Evolutionary conservation across 495 filamentous ascomycete genomes (phyloP), one percentile per base, ranked within the genome.

Genomic region (Oidiodendron maius): DNA sequence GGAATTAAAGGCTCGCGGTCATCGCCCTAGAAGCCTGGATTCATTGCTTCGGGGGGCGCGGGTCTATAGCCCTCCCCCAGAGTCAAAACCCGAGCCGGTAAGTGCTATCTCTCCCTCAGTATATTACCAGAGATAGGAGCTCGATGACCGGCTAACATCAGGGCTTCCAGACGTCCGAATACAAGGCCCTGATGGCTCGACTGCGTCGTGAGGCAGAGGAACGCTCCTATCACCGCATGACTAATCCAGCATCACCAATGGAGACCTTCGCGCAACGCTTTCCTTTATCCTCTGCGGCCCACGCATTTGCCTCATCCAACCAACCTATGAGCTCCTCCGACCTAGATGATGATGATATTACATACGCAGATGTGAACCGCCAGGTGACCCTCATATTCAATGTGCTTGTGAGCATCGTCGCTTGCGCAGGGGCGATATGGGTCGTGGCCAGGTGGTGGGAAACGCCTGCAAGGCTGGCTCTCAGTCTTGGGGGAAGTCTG

Each of bases 151-250:
- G 18, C 40, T 51, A 51, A 38, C 42, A 39, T 40, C 17, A n/a
- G n/a, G n/a, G 10, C 15, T 4, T 38, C 1, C 50, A 97, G 88
- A 85, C 78, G 10, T 69, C 84, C 6, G 88, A 94, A 71, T 97
- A 93, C 68, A 87, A 91, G 65, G 87, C 81, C 6, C 67, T 93
- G 3, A 98, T 97, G 91, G 76, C 80, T 2, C 78, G 84, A 15
- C 82, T 98, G 18, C 87, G 89, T 37, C 74, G 74, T 38, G 81
- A 90, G 56, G 82, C 86, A 59, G 90, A 97, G 68, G 69, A 80
- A 56, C 78, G 83, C 41, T 74, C 77, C 10, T 98, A 97, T 68
- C 77, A 86, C 45, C 77, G 82, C 51, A 84, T 96, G 74, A 64
- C 83, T 40, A 75, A 79, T 48, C 79, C 82, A 48, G 67, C 62